phyloP scores from a whole-genome alignment of 73 alveolate genomes.

The Paramecium biaurelia region DNA sequence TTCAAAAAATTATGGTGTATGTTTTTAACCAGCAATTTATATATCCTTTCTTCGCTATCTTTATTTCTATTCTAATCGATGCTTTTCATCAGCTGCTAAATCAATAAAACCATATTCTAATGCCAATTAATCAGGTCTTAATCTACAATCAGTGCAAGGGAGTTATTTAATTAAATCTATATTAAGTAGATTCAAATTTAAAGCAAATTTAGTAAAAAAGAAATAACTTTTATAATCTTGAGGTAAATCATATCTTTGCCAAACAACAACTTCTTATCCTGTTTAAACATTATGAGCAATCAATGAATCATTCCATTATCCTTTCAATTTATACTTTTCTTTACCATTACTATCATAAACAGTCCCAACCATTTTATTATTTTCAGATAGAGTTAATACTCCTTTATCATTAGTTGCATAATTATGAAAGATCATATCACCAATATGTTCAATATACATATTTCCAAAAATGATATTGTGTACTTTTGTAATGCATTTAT shows the following conservation, averaged over 20 bases:
- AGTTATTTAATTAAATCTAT: slow-evolving; percentile 73
- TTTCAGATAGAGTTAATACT: slow-evolving; percentile 81
- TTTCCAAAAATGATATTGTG: slow-evolving; percentile 87
- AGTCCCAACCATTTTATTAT: slow-evolving; percentile 84
- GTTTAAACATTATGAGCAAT: slow-evolving; percentile 67
- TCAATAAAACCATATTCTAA: slow-evolving; percentile 89
- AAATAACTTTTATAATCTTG: slow-evolving; percentile 73
- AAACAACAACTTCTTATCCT: slow-evolving; percentile 62
- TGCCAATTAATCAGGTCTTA: slow-evolving; percentile 93
- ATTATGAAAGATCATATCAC: slow-evolving; percentile 77
- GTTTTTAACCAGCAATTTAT: slow-evolving; percentile 73
- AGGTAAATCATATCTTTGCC: slow-evolving; percentile 82
- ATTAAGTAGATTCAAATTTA: slow-evolving; percentile 80
- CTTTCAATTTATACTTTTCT: slow-evolving; percentile 73
- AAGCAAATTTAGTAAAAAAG: slow-evolving; percentile 78
- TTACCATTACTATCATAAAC: slow-evolving; percentile 74
- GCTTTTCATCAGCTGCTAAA: slow-evolving; percentile 87
- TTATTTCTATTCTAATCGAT: slow-evolving; percentile 88
- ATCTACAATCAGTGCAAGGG: slow-evolving; percentile 91
- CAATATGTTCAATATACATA: slow-evolving; percentile 86
- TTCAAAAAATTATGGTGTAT: slow-evolving; percentile 81
- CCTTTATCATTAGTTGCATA: slow-evolving; percentile 75
- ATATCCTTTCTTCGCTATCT: slow-evolving; percentile 82
- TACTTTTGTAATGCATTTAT: slow-evolving; percentile 81
- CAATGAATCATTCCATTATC: slow-evolving; percentile 85